A percentile compares a stretch with the other conserved stretches of the same genome.
phyloP scores from a whole-genome alignment of 192 early-diverging fungal species.

The Ambispora gerdemannii region DNA sequence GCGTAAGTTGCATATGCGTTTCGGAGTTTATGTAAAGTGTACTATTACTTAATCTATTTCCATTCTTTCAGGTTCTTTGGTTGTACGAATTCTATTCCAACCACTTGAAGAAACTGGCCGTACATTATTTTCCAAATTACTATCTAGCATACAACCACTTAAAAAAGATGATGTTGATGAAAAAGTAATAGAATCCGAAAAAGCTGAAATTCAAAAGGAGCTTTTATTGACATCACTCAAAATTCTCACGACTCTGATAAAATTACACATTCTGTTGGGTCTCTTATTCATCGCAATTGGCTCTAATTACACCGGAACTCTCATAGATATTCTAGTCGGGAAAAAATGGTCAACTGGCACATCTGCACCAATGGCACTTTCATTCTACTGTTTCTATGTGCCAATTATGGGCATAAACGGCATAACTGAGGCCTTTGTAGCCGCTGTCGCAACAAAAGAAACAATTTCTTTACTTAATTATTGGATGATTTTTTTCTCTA shows the following conservation, averaged over 20 bases:
- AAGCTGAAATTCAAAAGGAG: slow-evolving; percentile 2
- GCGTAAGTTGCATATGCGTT: slow-evolving; percentile 10
- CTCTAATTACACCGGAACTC: slow-evolving; percentile 70
- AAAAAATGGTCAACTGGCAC: slow-evolving; percentile 48
- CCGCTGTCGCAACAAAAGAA: slow-evolving; percentile 70
- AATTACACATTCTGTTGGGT: slow-evolving; percentile 72
- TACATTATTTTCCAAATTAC: slow-evolving; percentile 75
- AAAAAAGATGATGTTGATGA: slow-evolving; percentile 10
- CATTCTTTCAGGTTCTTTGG: slow-evolving; percentile 67
- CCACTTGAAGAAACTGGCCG: slow-evolving; percentile 91
- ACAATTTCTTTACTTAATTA: slow-evolving; percentile 60
- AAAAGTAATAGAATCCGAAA: slow-evolving; percentile 25
- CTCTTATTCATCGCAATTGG: slow-evolving; percentile 78
- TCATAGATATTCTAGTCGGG: slow-evolving; percentile 66
- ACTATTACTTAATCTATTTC: not conserved
- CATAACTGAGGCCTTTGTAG: slow-evolving; percentile 90
- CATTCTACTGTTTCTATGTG: slow-evolving; percentile 84
- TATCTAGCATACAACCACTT: slow-evolving; percentile 34
- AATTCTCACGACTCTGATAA: slow-evolving; percentile 45
- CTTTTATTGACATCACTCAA: slow-evolving; percentile 30
- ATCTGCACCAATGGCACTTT: slow-evolving; percentile 55
- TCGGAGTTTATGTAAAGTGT: too few species aligned
- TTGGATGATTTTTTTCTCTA: slow-evolving; percentile 76
- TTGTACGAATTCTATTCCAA: slow-evolving; percentile 87
- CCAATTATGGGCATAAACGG: slow-evolving; percentile 95